These are phyloP conservation scores for Hemileccinum rubropunctum DNA, from an alignment of 768 basidiomycete genomes.

Conservation along the genomic window DNA sequence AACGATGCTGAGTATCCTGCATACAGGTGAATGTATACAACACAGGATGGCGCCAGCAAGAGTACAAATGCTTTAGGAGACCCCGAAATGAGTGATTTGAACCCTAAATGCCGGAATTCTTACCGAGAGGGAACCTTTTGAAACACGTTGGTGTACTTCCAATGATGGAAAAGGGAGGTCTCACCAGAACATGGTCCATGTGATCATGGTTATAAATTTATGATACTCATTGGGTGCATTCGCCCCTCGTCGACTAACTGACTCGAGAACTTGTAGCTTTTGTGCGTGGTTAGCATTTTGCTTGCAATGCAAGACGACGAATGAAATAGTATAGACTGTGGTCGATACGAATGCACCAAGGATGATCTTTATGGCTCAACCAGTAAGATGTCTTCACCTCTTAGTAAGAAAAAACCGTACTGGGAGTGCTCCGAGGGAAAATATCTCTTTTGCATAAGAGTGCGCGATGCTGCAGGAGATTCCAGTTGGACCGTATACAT, in stretches of 20 bases:
- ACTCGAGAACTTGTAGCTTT: slow-evolving; percentile 47
- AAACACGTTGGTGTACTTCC: slow-evolving; percentile 3
- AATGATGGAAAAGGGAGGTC: slow-evolving; percentile 17
- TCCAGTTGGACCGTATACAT: slow-evolving; percentile 51
- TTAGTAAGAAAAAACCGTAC: slow-evolving; percentile 34
- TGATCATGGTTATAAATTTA: slow-evolving; percentile 58
- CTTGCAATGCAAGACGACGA: slow-evolving; percentile 59
- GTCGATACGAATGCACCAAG: slow-evolving; percentile 53
- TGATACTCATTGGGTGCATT: slow-evolving; percentile 48
- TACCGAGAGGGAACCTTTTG: slow-evolving; percentile 61
- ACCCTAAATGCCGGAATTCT: slow-evolving; percentile 16
- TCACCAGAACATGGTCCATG: slow-evolving; percentile 70
- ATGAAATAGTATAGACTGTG: slow-evolving; percentile 57
- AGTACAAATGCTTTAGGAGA: slow-evolving; percentile 51
- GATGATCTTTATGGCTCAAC: slow-evolving; percentile 45
- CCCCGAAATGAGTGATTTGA: slow-evolving; percentile 3
- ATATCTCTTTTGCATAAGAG: slow-evolving; percentile 40
- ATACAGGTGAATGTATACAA: slow-evolving; percentile 46
- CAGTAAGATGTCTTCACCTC: not conserved
- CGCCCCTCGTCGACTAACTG: slow-evolving; percentile 48
- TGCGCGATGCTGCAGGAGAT: slow-evolving; percentile 51
- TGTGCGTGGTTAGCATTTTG: slow-evolving; percentile 50
- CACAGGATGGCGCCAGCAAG: slow-evolving; percentile 57
- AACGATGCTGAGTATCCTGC: slow-evolving; percentile 50
- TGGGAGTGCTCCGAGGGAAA: slow-evolving; percentile 60